Evolutionary conservation across 352 stramenopile species (phyloP).

Genomic region (Phytopythium litorale): DNA sequence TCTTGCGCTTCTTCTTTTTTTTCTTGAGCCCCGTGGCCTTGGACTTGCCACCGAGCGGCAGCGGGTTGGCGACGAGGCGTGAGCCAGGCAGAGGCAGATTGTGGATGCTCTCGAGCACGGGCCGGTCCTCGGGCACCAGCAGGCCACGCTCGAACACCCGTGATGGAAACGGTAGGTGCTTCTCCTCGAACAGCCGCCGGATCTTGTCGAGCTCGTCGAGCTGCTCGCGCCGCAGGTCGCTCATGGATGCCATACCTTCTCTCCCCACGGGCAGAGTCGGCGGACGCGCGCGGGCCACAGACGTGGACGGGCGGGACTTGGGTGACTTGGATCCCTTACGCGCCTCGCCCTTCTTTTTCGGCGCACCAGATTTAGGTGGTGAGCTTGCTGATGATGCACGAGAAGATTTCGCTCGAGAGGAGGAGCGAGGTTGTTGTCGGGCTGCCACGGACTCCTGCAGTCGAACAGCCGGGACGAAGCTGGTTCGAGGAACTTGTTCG

Average conservation of each 20-base stretch:
- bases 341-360: slow-evolving; percentile 3
- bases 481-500: neutral
- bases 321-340: slow-evolving; percentile 2
- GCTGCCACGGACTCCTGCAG: neutral
- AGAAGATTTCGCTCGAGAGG: neutral
- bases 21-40: slow-evolving; percentile 51
- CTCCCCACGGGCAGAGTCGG: neutral
- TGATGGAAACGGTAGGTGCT: slow-evolving; percentile 37
- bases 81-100: slow-evolving; percentile 52
- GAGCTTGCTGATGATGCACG: neutral
- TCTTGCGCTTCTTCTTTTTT: slow-evolving; percentile 31
- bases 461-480: neutral
- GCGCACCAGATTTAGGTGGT: neutral
- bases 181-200: slow-evolving; percentile 46
- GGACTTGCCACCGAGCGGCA: slow-evolving; percentile 23
- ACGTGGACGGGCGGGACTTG: neutral
- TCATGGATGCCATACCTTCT: slow-evolving; percentile 23
- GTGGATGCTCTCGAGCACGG: slow-evolving; percentile 37
- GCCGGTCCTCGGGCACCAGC: slow-evolving; percentile 57
- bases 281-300: neutral
- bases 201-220: slow-evolving; percentile 66
- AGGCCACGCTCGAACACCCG: slow-evolving; percentile 44
- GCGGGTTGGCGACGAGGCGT: slow-evolving; percentile 40
- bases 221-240: slow-evolving; percentile 50
- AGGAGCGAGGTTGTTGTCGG: neutral